Evolutionary conservation across 495 filamentous ascomycete genomes (phyloP).

Genomic region (Hypoxylon crocopeplum): DNA sequence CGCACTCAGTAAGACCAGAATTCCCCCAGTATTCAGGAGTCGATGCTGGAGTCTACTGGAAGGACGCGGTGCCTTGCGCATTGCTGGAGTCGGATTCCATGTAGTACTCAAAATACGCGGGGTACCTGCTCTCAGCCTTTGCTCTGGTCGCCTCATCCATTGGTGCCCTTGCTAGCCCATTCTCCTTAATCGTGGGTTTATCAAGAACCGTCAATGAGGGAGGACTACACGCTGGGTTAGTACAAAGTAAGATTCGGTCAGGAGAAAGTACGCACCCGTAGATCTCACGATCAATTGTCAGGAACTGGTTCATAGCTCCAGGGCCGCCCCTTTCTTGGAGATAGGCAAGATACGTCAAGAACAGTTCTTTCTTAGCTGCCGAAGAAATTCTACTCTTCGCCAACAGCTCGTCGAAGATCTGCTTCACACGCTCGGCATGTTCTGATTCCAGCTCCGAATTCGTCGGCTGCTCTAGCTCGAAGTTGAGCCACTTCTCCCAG

Average conservation of each 20-base stretch:
- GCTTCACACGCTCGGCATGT: constrained; percentile 76
- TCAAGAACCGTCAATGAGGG: constrained; percentile 55
- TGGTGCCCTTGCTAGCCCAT: constrained; percentile 62
- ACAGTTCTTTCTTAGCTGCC: constrained; percentile 74
- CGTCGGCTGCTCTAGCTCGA: constrained; percentile 89
- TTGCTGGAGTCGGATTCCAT: constrained; percentile 54
- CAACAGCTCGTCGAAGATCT: constrained; percentile 79
- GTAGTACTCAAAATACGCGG: constrained; percentile 69
- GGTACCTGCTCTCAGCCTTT: constrained; percentile 69
- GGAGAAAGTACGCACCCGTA: constrained; percentile 68
- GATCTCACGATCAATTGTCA: constrained; percentile 82
- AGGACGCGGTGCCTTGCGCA: constrained; percentile 50
- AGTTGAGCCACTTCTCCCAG: constrained; percentile 88
- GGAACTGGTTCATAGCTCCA: constrained; percentile 83
- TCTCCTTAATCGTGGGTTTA: constrained; percentile 63
- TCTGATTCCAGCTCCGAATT: constrained; percentile 66
- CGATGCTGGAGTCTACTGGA: constrained; percentile 44
- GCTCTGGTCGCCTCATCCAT: constrained; percentile 68
- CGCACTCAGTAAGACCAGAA: not conserved
- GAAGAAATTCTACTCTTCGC: constrained; percentile 74
- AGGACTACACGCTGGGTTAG: constrained; percentile 47
- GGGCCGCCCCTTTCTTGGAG: constrained; percentile 84
- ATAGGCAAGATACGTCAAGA: constrained; percentile 81
- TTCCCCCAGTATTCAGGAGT: not conserved
- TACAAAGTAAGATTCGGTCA: not conserved